Conservation (phyloP, 495 filamentous ascomycete genomes). For the Cairneyella variabilis region DNA sequence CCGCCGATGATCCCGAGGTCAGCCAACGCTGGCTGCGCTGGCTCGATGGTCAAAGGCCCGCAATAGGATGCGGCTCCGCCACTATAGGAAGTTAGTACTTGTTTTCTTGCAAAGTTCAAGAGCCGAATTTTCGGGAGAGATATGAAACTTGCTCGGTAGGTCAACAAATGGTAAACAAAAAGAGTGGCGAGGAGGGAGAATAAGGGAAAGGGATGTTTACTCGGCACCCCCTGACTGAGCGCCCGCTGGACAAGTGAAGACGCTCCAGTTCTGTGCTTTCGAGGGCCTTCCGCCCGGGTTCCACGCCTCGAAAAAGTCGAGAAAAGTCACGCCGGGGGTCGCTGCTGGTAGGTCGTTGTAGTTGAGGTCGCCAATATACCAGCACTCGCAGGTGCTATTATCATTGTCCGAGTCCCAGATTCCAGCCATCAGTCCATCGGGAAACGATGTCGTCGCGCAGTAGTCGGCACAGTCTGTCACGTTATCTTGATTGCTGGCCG, state of each 20-base stretch:
- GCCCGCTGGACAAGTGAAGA: slow-evolving; percentile 6
- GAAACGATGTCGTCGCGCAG: background rate
- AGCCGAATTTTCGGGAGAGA: no score
- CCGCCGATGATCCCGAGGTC: background rate
- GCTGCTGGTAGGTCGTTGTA: background rate
- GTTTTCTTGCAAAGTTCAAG: no score
- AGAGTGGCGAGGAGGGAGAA: no score
- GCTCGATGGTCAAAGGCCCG: slow-evolving; percentile 1
- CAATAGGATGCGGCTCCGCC: slow-evolving; percentile 1
- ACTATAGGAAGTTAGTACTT: no score
- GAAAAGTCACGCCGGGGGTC: background rate
- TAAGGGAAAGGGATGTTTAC: no score
- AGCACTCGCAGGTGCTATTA: background rate
- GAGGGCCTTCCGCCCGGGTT: background rate
- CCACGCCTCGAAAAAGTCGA: slow-evolving; percentile 6
- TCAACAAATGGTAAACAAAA: no score
- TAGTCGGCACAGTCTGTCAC: background rate
- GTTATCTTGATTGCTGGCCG: background rate
- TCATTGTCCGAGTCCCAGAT: background rate
- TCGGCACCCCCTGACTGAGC: background rate
- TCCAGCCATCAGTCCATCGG: background rate
- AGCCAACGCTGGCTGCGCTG: background rate
- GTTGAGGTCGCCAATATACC: slow-evolving; percentile 1
- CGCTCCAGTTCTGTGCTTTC: background rate
- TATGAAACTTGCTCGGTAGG: no score